These are phyloP conservation scores for Rubroboletus satanas DNA, from an alignment of 768 basidiomycete species.

Conservation along the genomic window DNA sequence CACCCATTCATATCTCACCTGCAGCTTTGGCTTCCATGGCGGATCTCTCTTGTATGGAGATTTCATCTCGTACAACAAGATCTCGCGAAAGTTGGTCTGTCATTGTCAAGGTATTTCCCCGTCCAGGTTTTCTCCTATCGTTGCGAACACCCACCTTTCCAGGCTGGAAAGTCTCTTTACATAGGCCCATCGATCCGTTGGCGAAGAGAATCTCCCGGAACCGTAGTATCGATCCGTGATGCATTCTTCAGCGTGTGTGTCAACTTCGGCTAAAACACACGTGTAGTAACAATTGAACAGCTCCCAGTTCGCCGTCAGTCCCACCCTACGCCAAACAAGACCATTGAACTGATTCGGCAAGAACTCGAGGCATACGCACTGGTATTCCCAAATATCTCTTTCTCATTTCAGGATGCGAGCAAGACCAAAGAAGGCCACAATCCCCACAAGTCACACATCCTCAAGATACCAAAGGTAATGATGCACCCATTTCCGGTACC, in stretches of 20 bases:
- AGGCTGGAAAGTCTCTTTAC: conserved; percentile 70
- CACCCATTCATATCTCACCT: conserved; percentile 4
- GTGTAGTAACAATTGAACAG: conserved; percentile 35
- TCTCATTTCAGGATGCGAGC: conserved; percentile 59
- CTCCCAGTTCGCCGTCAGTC: conserved; percentile 77
- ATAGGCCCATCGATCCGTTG: conserved; percentile 71
- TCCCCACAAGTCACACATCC: conserved; percentile 40
- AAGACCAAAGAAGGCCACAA: conserved; percentile 33
- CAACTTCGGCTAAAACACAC: background rate
- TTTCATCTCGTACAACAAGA: conserved; percentile 66
- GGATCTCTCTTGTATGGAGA: conserved; percentile 75
- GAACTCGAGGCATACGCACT: conserved; percentile 73
- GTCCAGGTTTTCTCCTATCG: background rate
- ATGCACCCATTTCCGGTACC: conserved; percentile 9
- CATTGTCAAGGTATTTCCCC: conserved; percentile 62
- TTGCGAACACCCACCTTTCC: background rate
- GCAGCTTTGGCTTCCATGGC: conserved; percentile 82
- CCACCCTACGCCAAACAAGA: conserved; percentile 55
- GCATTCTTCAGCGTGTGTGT: conserved; percentile 80
- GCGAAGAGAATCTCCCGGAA: conserved; percentile 70
- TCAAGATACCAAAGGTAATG: conserved; percentile 67
- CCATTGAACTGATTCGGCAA: conserved; percentile 62
- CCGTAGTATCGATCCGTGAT: conserved; percentile 80
- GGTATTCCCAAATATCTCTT: conserved; percentile 65
- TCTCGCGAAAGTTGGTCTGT: conserved; percentile 70